Percentiles rank a stretch among this genome's conserved stretches.
Conservation (phyloP, 352 stramenopile species). For the Globisporangium cylindrosporum region DNA sequence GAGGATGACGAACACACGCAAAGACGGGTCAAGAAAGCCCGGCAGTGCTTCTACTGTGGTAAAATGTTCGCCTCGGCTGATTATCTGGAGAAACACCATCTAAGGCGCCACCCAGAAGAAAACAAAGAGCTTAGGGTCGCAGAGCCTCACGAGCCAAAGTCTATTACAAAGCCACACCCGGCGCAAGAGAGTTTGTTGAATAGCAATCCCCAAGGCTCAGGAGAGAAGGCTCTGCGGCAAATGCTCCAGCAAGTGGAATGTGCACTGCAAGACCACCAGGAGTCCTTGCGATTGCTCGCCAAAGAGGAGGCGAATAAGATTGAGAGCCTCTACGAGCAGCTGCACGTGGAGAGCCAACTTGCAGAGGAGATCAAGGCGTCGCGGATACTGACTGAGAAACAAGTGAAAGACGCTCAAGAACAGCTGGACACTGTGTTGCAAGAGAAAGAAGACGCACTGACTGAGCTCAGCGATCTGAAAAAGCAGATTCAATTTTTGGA, state of each 20-base stretch:
- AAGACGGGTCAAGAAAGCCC: conserved; percentile 36
- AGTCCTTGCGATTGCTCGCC: conserved; percentile 40
- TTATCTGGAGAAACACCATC: conserved; percentile 66
- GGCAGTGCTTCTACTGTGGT: conserved; percentile 55
- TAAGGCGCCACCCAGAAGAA: conserved; percentile 42
- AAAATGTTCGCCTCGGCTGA: conserved; percentile 64
- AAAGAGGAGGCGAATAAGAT: conserved; percentile 45
- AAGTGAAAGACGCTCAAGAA: conserved; percentile 26
- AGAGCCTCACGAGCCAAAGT: background rate
- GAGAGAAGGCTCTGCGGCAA: conserved; percentile 32
- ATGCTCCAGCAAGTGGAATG: conserved; percentile 53
- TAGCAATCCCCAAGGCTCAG: conserved; percentile 1
- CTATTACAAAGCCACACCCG: conserved; percentile 3
- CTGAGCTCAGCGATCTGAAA: conserved; percentile 41
- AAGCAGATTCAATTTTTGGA: conserved; percentile 54
- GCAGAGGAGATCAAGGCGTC: conserved; percentile 40
- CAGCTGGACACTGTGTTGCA: conserved; percentile 35
- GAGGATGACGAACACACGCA: conserved; percentile 3
- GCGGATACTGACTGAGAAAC: conserved; percentile 25
- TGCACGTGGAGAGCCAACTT: conserved; percentile 46
- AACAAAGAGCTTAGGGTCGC: conserved; percentile 17
- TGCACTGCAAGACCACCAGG: conserved; percentile 47
- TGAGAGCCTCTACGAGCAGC: conserved; percentile 48
- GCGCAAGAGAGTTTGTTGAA: conserved; percentile 3
- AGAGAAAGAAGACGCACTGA: conserved; percentile 33